Evolutionary conservation across 805 yeast genomes (phyloP), one percentile per base, ranked within the genome.

Genomic region (Starmerella floricola): DNA sequence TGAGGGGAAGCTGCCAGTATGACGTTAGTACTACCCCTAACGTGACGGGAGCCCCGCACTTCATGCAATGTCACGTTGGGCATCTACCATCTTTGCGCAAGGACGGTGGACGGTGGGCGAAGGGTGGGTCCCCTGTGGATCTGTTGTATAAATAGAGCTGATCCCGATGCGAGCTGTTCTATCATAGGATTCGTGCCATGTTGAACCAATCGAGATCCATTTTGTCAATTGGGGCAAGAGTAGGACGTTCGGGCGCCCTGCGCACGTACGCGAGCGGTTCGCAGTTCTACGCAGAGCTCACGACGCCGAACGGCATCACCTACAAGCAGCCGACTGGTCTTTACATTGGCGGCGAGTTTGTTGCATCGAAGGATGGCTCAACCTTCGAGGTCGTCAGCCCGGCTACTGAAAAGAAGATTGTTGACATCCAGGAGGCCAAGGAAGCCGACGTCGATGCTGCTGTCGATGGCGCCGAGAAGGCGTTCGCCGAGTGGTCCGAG

Each of bases 361-460:
- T 54, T 21, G 61, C 69, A 37, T 72, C 86, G 12, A 64, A 67
- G 47, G 71, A 68, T 50, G 72, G 71, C 52, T 71, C 74, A 60
- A 74, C 78, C 15, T 72, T 81, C 52, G 78, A 59, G 48, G 79
- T 77, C 21, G 59, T 76, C 46, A 69, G 78, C 60, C 91, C 93
- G 18, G 67, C 85, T 13, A 80, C 87, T 30, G 88, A 79, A 61
- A 79, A 79, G 58, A 71, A 67, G 41, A 74, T 83, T 51, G 67
- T 79, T 44, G 71, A 72, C 41, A 75, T 83, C 36, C 77, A 80
- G 59, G 87, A 80, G 61, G 94, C 87, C 32, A 68, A 73, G 46
- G 79, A 65, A 40, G 87, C 73, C 42, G 95, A 86, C 60, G 79
- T 86, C 34, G 87, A 86, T 49, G 52, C 62, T 44, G 98, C 98